These are phyloP conservation scores for Anthracocystis panici-leucophaei DNA, from an alignment of 1,284 basidiomycete genomes.

Conservation along the genomic window DNA sequence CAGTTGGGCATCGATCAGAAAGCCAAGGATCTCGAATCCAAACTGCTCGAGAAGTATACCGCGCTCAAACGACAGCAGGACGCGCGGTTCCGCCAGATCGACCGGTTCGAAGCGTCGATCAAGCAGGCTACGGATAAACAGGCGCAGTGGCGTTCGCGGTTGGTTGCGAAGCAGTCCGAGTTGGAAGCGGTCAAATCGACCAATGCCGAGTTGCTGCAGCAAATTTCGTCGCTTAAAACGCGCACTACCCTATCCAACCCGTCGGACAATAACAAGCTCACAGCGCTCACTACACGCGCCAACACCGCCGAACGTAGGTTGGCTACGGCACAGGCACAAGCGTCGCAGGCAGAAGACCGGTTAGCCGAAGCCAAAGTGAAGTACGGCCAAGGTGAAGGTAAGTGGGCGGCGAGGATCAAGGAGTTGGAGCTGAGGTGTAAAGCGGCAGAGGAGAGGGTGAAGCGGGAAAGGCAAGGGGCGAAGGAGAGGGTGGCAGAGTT, in stretches of 20 bases:
- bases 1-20: constrained; percentile 88
- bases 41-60: constrained; percentile 78
- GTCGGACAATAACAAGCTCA: constrained; percentile 56
- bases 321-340: constrained; percentile 83
- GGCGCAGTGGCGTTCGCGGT: constrained; percentile 85
- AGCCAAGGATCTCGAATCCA: constrained; percentile 81
- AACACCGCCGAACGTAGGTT: constrained; percentile 78
- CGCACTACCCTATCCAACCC: constrained; percentile 50
- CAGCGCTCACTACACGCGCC: constrained; percentile 55
- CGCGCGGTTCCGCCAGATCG: constrained; percentile 87
- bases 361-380: constrained; percentile 81
- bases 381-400: constrained; percentile 57
- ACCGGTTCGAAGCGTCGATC: constrained; percentile 89
- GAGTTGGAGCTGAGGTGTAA: constrained; percentile 86
- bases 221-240: constrained; percentile 78
- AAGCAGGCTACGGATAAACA: constrained; percentile 87
- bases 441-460: constrained; percentile 90
- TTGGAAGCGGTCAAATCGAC: constrained; percentile 76
- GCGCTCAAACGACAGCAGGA: constrained; percentile 90
- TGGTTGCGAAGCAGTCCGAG: constrained; percentile 86
- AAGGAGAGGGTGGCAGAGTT: constrained; percentile 79
- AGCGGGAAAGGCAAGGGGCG: constrained; percentile 91
- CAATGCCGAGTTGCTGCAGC: constrained; percentile 80
- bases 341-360: constrained; percentile 84
- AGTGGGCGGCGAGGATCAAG: constrained; percentile 65